These are phyloP conservation scores for Phytopythium aichiense DNA, from an alignment of 352 stramenopile genomes.

Conservation along the genomic window DNA sequence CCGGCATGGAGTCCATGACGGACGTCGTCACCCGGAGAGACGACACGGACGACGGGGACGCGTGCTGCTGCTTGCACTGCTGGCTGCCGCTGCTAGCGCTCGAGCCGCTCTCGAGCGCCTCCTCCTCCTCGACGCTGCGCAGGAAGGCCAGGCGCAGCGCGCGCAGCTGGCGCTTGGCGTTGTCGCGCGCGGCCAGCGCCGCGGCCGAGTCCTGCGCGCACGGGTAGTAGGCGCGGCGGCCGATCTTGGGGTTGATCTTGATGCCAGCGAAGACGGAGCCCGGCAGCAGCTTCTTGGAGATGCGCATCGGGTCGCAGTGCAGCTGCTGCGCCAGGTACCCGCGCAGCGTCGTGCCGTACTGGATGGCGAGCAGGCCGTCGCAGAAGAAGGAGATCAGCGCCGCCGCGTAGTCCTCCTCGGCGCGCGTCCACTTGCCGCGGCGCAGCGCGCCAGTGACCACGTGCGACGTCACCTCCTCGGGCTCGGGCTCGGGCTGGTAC, in stretches of 20 bases:
- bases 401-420: constrained; percentile 61
- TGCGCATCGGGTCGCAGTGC: constrained; percentile 77
- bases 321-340: constrained; percentile 74
- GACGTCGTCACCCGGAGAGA: neutral
- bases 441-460: constrained; percentile 35
- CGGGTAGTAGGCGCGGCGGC: constrained; percentile 62
- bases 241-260: constrained; percentile 74
- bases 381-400: constrained; percentile 73
- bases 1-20: neutral
- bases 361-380: constrained; percentile 52
- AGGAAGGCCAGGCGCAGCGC: constrained; percentile 45
- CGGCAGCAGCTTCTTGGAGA: constrained; percentile 77
- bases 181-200: constrained; percentile 33
- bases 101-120: constrained; percentile 13
- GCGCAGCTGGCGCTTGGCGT: constrained; percentile 33
- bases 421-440: constrained; percentile 68
- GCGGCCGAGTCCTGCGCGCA: constrained; percentile 40
- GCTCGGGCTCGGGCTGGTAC: neutral
- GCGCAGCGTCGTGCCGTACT: constrained; percentile 70
- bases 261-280: constrained; percentile 57
- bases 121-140: constrained; percentile 58
- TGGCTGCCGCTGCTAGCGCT: constrained; percentile 4
- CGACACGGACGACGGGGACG: neutral
- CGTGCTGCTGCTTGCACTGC: constrained; percentile 6
- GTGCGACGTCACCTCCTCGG: constrained; percentile 6